Base-by-base conservation (phyloP, 2,329 filamentous ascomycete genomes). In the Colletotrichum acutatum region DNA sequence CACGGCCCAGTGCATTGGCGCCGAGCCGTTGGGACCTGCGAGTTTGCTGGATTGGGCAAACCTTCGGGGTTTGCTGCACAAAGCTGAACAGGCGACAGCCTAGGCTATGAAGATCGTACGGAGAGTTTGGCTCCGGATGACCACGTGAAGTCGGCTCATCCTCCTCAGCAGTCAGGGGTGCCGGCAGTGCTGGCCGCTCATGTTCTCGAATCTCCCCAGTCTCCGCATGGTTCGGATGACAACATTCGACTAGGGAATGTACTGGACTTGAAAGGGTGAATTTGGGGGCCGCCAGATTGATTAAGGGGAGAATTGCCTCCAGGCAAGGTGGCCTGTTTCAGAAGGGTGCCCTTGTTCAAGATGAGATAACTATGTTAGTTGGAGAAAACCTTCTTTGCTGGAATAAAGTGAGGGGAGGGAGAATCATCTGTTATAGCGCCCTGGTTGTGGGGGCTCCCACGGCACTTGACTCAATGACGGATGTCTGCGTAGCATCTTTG, bases 11-110 rank as follows among this genome's bases (percentile, higher is more conserved):
- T 49, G 28, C 66, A 60, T 63, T 70, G 66, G 71, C 66, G 66
- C 71, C 70, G 71, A 74, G 70, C 66, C 63, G 57, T 37, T 46
- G 19, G 54, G 59, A 65, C 60, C 71, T 72, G 66, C 6, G 24
- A 22, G 32, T 24, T 16, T 71, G 12, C 71, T 53, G 16, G 5
- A 59, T 58, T 53, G 53, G 52, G 53, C 22, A 22, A n/a, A 16
- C 42, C 12, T 52, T n/a, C 22, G 59, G 52, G 54, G 34, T 42
- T 74, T 12, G n/a, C 5, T 9, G 22, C 16, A 46, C 28, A n/a
- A 52, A 16, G 53, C 56, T 57, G 30, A 30, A 19, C 5, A 42
- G 37, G 37, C 37, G 14, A 2, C 37, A 19, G 7, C 8, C 26
- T 57, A 54, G 54, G 56, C 56, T 9, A 26, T 26, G 3, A 42